Conservation (phyloP, 2,329 filamentous ascomycete species). For the Scedosporium aurantiacum region DNA sequence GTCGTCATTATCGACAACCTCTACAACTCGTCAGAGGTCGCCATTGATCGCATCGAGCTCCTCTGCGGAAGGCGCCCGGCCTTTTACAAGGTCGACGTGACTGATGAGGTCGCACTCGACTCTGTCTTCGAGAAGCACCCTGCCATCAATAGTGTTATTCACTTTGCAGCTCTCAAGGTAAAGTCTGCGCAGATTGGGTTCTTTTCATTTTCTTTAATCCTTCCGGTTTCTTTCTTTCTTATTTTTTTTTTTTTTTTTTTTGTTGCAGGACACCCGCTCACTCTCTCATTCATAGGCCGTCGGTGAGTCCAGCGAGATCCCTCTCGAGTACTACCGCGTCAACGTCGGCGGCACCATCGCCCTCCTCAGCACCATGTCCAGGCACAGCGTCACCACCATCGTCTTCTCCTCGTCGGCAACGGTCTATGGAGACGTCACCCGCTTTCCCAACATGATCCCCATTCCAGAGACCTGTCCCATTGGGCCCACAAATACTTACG, state of each 20-base stretch:
- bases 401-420: slow-evolving; percentile 98
- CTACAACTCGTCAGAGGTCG: slow-evolving; percentile 91
- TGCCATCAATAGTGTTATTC: slow-evolving; percentile 94
- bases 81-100: slow-evolving; percentile 83
- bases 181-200: slow-evolving; percentile 12
- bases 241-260: too few species aligned
- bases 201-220: not conserved
- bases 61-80: slow-evolving; percentile 77
- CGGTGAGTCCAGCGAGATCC: slow-evolving; percentile 86
- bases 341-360: slow-evolving; percentile 89
- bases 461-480: slow-evolving; percentile 96
- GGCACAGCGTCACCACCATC: slow-evolving; percentile 87
- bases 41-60: slow-evolving; percentile 88
- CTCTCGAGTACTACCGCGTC: slow-evolving; percentile 94
- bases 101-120: slow-evolving; percentile 71
- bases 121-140: slow-evolving; percentile 81
- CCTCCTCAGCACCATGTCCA: slow-evolving; percentile 77
- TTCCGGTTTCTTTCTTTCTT: too few species aligned
- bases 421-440: slow-evolving; percentile 95
- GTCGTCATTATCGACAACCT: slow-evolving; percentile 94
- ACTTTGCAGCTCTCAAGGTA: slow-evolving; percentile 96
- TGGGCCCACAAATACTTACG: slow-evolving; percentile 94
- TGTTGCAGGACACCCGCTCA: not conserved
- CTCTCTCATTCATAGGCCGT: slow-evolving; percentile 55
- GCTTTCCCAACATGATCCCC: slow-evolving; percentile 95